Evolutionary conservation across 2,329 filamentous ascomycete species (phyloP), one percentile per base, ranked within the genome.

Genomic region (Fusarium torulosum): DNA sequence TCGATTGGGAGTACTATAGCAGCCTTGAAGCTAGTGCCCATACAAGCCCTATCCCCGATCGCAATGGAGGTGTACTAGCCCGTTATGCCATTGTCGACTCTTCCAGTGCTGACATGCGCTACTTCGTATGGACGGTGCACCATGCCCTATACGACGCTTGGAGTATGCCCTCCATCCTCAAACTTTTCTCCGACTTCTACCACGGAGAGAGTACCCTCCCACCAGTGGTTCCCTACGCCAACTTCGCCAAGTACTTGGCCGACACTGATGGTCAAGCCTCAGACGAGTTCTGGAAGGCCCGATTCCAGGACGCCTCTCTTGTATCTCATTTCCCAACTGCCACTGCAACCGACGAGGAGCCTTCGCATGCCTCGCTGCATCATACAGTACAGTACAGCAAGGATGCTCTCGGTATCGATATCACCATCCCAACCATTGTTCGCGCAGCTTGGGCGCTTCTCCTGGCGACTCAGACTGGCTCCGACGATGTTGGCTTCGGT

Each of bases 71-170:
- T 2, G n/a, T 6, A 2, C 11, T 73, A 2, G 31, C 53, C 5
- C 55, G 51, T 4, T 70, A 70, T 20, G 42, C 45, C 0, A 50
- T 71, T 2, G 35, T 71, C 17, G 19, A 44, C 8, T 21, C 52
- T 1, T 7, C 19, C 9, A 21, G 38, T 11, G 17, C 46, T 20
- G 50, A 19, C 0, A 9, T 47, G 10, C 37, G 21, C 3, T 66
- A 68, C 33, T 72, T 72, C 19, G 47, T 70, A 0, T 72, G 71
- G 71, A 45, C 59, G 0, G 23, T 69, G 1, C 70, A 72, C 27
- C 70, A 72, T 41, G 65, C 69, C 4, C 37, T 72, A 1, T 72
- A 72, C 7, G 70, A 72, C 37, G 70, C 69, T 4, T 72, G 69
- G 70, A 71, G 69, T 21, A 72, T 72, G 69, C 54, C 69, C 0